These are phyloP conservation scores for Lichenothelia convexa DNA, from an alignment of 495 filamentous ascomycete genomes.

Conservation along the genomic window DNA sequence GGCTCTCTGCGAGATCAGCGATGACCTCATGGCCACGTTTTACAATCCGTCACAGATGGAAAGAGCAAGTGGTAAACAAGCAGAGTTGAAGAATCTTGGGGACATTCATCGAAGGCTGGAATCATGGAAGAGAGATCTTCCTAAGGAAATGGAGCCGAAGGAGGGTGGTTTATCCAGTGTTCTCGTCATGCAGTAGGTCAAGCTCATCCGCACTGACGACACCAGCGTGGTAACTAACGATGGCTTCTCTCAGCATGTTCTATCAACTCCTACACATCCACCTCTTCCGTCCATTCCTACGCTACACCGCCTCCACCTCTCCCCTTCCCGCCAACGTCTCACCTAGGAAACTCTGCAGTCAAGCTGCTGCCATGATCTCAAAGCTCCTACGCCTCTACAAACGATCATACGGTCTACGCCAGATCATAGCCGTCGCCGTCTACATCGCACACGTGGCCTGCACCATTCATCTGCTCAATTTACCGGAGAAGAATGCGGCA, in stretches of 20 bases:
- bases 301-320: conserved; percentile 62
- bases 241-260: conserved; percentile 59
- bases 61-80: conserved; percentile 41
- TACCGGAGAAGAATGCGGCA: conserved; percentile 74
- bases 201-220: background rate
- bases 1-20: conserved; percentile 77
- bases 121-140: conserved; percentile 74
- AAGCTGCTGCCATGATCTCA: conserved; percentile 72
- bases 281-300: conserved; percentile 88
- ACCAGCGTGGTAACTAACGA: too few relatives aligned
- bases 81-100: conserved; percentile 83
- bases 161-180: conserved; percentile 79
- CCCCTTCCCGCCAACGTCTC: conserved; percentile 78
- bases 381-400: conserved; percentile 88
- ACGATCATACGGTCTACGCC: conserved; percentile 69
- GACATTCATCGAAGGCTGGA: conserved; percentile 83
- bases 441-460: conserved; percentile 90
- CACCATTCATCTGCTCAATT: conserved; percentile 84
- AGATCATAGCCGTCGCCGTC: conserved; percentile 88
- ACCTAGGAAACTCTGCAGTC: conserved; percentile 74
- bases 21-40: conserved; percentile 74
- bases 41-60: conserved; percentile 60
- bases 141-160: conserved; percentile 71
- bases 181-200: conserved; percentile 86
- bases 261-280: conserved; percentile 93